Base-by-base conservation (phyloP, 352 stramenopile genomes). In the Salisapilia sapeloensis region DNA sequence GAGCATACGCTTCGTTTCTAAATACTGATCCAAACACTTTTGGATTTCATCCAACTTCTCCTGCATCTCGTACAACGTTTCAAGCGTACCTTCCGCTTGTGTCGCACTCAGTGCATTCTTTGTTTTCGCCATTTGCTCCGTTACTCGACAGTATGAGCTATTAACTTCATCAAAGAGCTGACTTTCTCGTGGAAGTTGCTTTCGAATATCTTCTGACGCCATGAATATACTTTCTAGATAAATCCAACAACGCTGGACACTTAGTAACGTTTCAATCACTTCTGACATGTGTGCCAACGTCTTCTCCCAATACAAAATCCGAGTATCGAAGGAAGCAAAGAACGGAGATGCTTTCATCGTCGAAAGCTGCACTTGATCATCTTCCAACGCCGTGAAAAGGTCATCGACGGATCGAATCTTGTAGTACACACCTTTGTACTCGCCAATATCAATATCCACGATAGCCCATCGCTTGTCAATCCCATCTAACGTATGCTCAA, bases 201-300 rank as follows among this genome's bases (percentile, higher is more conserved):
- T 96, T 6, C 75, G 77, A 42, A 96, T 96, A 58, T 96, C 86
- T 44, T 94, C 86, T 2, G 69, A 92, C 1, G 79, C 83, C 79
- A 96, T 95, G 42, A 96, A 96, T 23, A 96, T 96, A 30, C 56
- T 90, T 53, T 96, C 87, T 24, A 96, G 42, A 44, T 96, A 96
- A 12, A 96, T 95, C 86, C 86, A 96, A 43, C 89, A 95, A 1
- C 81, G 74, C 39, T 96, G 86, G 10, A 96, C 84, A 6, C 56
- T 61, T 6, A 96, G 52, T 11, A 90, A 29, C 1, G 65, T 89
- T 36, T 96, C 83, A 18, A 96, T 69, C 4, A 95, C 80, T 41
- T 96, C 86, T 0, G 76, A 93, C 27, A 96, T 69, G 22, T 65
- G 61, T 9, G 79, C 69, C 1, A 96, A 54, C 1, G 60, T 39